Conservation (phyloP, 345 rosid genomes). For the Camelina hispida region DNA sequence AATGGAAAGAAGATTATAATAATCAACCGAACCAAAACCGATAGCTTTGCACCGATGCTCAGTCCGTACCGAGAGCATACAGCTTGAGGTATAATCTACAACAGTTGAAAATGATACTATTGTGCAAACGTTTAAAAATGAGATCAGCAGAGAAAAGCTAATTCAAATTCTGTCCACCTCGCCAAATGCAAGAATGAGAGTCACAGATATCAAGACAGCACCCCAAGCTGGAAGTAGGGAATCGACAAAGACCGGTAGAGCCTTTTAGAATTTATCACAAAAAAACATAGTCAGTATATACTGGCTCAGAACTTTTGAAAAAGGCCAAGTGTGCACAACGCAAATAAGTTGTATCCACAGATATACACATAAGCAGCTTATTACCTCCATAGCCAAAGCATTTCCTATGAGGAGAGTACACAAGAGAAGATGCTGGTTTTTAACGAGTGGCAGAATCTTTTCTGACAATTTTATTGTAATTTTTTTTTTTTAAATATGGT, state of each 20-base stretch:
- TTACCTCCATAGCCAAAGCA: constrained; percentile 90
- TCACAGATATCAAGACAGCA: constrained; percentile 79
- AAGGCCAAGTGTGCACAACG: background rate
- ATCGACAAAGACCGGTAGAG: constrained; percentile 85
- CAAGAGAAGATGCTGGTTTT: constrained; percentile 78
- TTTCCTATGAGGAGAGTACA: constrained; percentile 91
- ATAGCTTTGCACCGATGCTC: constrained; percentile 78
- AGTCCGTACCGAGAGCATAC: constrained; percentile 84
- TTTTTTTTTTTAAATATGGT: background rate
- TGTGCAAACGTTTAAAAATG: background rate
- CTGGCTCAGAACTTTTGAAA: background rate
- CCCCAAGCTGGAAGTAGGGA: constrained; percentile 87
- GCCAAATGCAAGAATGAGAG: constrained; percentile 86
- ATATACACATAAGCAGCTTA: background rate
- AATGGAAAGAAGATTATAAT: constrained; percentile 71
- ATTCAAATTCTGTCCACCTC: constrained; percentile 55
- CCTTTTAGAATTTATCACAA: constrained; percentile 45
- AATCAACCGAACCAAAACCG: constrained; percentile 62
- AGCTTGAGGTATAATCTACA: constrained; percentile 87
- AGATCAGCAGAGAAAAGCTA: constrained; percentile 23
- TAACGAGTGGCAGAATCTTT: constrained; percentile 82
- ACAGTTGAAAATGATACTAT: constrained; percentile 2
- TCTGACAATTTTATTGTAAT: constrained; percentile 47
- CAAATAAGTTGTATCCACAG: background rate
- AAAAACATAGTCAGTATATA: constrained; percentile 27